A percentile compares a stretch with the other conserved stretches of the same genome.
phyloP scores from a whole-genome alignment of 495 filamentous ascomycete species.

The Penicillium soppii region DNA sequence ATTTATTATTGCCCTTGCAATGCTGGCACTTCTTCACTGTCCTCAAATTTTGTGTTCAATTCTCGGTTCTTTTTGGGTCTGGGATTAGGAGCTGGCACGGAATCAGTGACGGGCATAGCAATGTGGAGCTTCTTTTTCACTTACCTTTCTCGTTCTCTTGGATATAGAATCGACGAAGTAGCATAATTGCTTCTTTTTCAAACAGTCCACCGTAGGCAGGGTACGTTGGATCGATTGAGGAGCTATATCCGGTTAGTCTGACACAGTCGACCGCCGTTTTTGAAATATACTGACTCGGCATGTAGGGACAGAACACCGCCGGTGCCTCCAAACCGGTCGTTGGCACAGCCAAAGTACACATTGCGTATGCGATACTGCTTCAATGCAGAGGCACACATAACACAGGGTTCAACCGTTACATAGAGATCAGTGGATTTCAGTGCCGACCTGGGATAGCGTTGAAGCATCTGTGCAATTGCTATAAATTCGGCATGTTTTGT shows the following conservation, averaged over 20 bases:
- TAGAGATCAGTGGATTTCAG: constrained; percentile 78
- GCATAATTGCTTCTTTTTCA: constrained; percentile 82
- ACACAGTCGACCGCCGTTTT: neutral
- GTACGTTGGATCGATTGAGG: constrained; percentile 66
- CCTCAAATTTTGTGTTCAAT: constrained; percentile 44
- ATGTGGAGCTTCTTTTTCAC: neutral
- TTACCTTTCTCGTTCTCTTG: constrained; percentile 90
- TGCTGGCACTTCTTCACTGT: neutral
- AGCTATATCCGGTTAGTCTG: constrained; percentile 33
- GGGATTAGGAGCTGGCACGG: constrained; percentile 57
- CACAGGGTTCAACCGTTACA: constrained; percentile 95
- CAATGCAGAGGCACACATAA: constrained; percentile 96
- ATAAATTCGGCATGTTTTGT: constrained; percentile 94
- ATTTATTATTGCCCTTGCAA: too few species aligned
- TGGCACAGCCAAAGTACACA: constrained; percentile 92
- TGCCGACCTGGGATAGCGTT: constrained; percentile 54
- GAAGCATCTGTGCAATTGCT: constrained; percentile 66
- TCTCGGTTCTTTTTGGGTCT: constrained; percentile 54
- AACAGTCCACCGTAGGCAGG: constrained; percentile 80
- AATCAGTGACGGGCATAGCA: constrained; percentile 6
- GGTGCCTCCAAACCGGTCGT: constrained; percentile 94
- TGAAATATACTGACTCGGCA: constrained; percentile 54
- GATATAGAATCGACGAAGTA: constrained; percentile 90
- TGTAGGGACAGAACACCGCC: constrained; percentile 88
- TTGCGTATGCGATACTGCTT: constrained; percentile 76